Evolutionary conservation across 2,329 filamentous ascomycete species (phyloP).

Genomic region (Exophiala calicioides): DNA sequence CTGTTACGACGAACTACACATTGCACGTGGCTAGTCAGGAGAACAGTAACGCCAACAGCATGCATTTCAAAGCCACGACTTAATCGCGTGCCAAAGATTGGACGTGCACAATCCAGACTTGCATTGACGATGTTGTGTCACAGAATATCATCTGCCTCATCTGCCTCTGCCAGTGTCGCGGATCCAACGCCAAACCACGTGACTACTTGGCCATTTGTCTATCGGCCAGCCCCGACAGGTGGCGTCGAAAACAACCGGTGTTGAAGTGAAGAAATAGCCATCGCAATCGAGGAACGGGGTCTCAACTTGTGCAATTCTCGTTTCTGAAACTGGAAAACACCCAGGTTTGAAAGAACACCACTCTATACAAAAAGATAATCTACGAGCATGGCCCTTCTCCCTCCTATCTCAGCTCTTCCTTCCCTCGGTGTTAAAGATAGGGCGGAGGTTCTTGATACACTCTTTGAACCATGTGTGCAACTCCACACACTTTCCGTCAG

Average conservation of each 20-base stretch:
- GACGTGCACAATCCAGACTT: background rate
- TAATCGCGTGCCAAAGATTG: background rate
- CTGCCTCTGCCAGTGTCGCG: constrained; percentile 1
- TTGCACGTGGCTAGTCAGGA: background rate
- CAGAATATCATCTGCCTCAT: background rate
- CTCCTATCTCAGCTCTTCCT: constrained; percentile 22
- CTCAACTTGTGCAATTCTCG: too few relatives aligned
- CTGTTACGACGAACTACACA: too few relatives aligned
- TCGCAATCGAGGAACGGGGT: too few relatives aligned
- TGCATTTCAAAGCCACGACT: background rate
- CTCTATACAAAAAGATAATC: background rate
- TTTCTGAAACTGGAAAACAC: too few relatives aligned
- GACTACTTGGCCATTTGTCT: background rate
- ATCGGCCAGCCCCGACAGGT: constrained; percentile 8
- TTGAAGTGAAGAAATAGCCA: too few relatives aligned
- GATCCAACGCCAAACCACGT: constrained; percentile 13
- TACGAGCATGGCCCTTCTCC: constrained; percentile 51
- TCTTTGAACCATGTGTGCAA: constrained; percentile 67
- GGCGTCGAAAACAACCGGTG: background rate
- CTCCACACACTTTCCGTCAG: constrained; percentile 73
- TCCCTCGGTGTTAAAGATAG: constrained; percentile 22
- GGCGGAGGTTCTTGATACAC: constrained; percentile 27
- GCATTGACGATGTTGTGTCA: too few relatives aligned
- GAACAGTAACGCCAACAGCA: background rate
- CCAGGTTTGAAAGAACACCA: background rate